Percentiles rank a stretch among this genome's conserved stretches.
Conservation (phyloP, 495 filamentous ascomycete species). For the Immersiella caudata region DNA sequence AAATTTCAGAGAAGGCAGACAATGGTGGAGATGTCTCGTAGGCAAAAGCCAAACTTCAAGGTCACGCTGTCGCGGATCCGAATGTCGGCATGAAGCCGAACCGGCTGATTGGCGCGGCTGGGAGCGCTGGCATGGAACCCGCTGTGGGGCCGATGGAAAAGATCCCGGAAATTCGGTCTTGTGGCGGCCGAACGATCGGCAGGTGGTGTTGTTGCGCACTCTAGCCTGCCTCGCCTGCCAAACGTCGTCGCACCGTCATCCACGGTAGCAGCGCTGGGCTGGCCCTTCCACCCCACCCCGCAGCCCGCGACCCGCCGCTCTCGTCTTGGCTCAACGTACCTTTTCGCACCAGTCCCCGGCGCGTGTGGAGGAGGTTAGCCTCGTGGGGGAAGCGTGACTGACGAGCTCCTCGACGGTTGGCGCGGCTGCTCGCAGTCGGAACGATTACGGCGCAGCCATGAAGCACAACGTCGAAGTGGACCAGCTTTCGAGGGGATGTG, state of each 20-base stretch:
- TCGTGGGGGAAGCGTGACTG: neutral
- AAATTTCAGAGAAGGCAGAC: neutral
- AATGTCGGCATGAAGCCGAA: constrained; percentile 7
- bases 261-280: neutral
- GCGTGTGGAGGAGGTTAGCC: neutral
- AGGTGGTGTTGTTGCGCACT: neutral
- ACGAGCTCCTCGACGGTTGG: neutral
- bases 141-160: constrained; percentile 9
- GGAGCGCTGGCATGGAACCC: neutral
- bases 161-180: constrained; percentile 9
- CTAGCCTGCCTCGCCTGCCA: neutral
- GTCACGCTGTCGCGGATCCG: constrained; percentile 8
- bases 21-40: constrained; percentile 12
- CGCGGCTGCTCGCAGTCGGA: neutral
- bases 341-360: neutral
- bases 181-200: constrained; percentile 7
- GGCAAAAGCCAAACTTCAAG: neutral
- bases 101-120: constrained; percentile 21
- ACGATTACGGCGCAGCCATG: neutral
- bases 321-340: neutral
- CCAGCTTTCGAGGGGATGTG: constrained; percentile 2
- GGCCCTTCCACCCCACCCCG: neutral
- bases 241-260: neutral
- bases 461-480: neutral
- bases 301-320: neutral